Conservation (phyloP, 139 green algal species). For the Auxenochlorella protothecoides region DNA sequence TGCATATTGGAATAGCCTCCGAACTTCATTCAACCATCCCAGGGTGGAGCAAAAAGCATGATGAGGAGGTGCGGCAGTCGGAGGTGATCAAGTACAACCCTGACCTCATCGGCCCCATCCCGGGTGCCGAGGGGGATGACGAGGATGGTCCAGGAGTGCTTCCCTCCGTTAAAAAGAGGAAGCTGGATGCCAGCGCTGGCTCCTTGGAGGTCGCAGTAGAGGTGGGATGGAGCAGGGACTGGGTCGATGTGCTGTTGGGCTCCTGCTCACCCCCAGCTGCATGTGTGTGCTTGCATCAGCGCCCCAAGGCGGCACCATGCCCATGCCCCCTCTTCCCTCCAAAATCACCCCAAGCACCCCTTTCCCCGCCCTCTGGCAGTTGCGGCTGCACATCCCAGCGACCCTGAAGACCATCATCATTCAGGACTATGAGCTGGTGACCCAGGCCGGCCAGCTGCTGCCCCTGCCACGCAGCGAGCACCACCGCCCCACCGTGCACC, state of each 20-base stretch:
- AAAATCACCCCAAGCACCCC: no score
- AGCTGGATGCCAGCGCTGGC: not conserved
- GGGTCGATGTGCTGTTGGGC: not conserved
- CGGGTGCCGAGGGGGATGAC: no score
- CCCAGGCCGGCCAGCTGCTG: constrained; percentile 32
- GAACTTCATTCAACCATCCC: no score
- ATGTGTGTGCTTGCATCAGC: not conserved
- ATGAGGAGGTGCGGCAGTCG: constrained; percentile 65
- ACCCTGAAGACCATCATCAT: constrained; percentile 60
- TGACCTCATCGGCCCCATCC: not conserved
- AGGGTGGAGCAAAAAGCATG: constrained; percentile 68
- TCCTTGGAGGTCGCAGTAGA: not conserved
- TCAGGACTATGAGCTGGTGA: constrained; percentile 58
- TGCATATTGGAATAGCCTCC: no score
- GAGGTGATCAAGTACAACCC: constrained; percentile 20
- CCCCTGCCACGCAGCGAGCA: constrained; percentile 38
- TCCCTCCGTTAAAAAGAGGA: no score
- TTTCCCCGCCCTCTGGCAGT: constrained; percentile 9
- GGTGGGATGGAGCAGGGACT: not conserved
- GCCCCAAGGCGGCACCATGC: no score
- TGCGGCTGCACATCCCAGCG: constrained; percentile 50
- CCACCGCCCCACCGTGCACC: constrained; percentile 31
- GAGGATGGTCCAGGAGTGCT: no score
- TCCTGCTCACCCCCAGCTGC: not conserved
- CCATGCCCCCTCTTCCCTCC: no score